Base-by-base conservation (phyloP, 2,329 filamentous ascomycete species). In the Fusarium sulawesiense region DNA sequence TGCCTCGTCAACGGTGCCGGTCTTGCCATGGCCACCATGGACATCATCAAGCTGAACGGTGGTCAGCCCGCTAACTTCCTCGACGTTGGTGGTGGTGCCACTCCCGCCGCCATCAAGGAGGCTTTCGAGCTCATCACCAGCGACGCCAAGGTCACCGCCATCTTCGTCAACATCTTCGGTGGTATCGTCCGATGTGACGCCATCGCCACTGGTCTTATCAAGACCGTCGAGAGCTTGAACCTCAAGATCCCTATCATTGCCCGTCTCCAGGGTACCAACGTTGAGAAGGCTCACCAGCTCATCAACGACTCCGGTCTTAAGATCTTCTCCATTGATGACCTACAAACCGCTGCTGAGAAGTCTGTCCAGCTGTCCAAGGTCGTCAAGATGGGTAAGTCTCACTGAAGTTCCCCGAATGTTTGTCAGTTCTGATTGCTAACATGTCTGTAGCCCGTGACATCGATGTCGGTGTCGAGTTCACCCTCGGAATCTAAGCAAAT, bases 81-180 rank as follows among this genome's bases (percentile, higher is more conserved):
- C 76, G 96, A 99, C 81, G 96, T 99, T 75, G 96, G 96, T 79
- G 96, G 96, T 81, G 96, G 96, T 86, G 96, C 96, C 75, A 99
- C 96, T 66, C 94, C 96, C 34, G 92, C 94, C 74, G 96, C 96
- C 77, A 99, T 99, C 85, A 93, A 94, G 86, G 92, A 96, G 84
- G 96, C 96, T 74, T 99, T 99, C 80, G 94, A 97, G 83, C 92
- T 99, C 78, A 99, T 99, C 86, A 99, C 96, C 76, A 96, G 92
- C 83, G 96, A 99, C 83, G 90, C 94, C 79, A 98, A 98, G 88
- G 96, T 99, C 73, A 95, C 94, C 54, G 96, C 96, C 78, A 96
- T 99, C 85, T 99, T 99, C 77, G 96, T 99, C 86, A 99, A 99
- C 89, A 99, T 99, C 83, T 99, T 99, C 80, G 96, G 96, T 80